Base-by-base conservation (phyloP, 140 eudicot genomes). In the Ambrosia hybrid region DNA sequence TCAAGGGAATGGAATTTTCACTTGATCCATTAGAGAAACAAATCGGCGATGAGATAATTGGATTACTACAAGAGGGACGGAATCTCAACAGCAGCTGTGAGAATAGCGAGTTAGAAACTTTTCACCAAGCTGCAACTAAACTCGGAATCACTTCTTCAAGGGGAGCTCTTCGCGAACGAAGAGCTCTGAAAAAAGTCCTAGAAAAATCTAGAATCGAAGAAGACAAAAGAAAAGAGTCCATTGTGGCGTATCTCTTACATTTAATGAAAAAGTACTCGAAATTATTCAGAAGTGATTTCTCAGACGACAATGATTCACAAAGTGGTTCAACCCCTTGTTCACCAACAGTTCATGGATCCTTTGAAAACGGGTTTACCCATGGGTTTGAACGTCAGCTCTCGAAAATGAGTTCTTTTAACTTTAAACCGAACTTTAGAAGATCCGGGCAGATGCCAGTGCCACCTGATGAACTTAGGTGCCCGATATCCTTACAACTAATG, bases 311-410 rank as follows among this genome's bases (percentile, higher is more conserved):
- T 37, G 99, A 94, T 64, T 94, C 99, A 51, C 97, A 94, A 74
- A 86, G 95, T 33, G 96, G 99, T 36, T 94, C 99, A 36, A 89
- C 97, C 30, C 99, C 99, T 65, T 90, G 97, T 80, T 94, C 99
- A 6, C 99, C 99, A 37, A 90, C 96, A 5, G 85, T 94, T 61
- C 83, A 77, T 39, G 96, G 96, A 57, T 84, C 89, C 59, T 87
- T 85, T 13, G 95, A 89, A 71, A 83, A 68, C 61, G 76, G 84
- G 82, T 37, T 63, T 77, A 37, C 82, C 80, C 87, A 82, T 33
- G 94, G 84, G 51, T 90, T 94, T 73, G 97, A 94, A 59, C 73
- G 96, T 3, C 99, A 94, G 58, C 76, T 94, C 26, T 94, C 96
- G 8, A 94, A 94, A 67, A 74, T 88, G 71, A 86, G 88, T 74